Conservation (phyloP, 345 rosid genomes). For the rapeseed (Brassica napus) region Da-Ae NC_063448.1:4512501-4513000, state of each 20-base stretch:
- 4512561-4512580: constrained; percentile 97
- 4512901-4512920: background rate
- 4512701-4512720: background rate
- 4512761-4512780: constrained; percentile 24
- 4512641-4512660: constrained; percentile 81
- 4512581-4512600: constrained; percentile 66
- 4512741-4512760: background rate
- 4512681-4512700: constrained; percentile 35
- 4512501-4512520: constrained; percentile 78
- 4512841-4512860: background rate
- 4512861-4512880: background rate
- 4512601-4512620: constrained; percentile 92
- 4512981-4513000: background rate
- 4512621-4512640: constrained; percentile 90
- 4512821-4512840: background rate
- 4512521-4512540: constrained; percentile 90
- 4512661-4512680: constrained; percentile 93
- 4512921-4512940: background rate
- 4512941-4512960: background rate
- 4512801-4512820: background rate
- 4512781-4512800: background rate
- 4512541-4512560: constrained; percentile 81
- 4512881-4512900: background rate
- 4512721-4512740: constrained; percentile 14
- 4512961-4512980: background rate